These are phyloP conservation scores for Pseudocercospora vitis DNA, from an alignment of 2,329 filamentous ascomycete species.

Conservation along the genomic window DNA sequence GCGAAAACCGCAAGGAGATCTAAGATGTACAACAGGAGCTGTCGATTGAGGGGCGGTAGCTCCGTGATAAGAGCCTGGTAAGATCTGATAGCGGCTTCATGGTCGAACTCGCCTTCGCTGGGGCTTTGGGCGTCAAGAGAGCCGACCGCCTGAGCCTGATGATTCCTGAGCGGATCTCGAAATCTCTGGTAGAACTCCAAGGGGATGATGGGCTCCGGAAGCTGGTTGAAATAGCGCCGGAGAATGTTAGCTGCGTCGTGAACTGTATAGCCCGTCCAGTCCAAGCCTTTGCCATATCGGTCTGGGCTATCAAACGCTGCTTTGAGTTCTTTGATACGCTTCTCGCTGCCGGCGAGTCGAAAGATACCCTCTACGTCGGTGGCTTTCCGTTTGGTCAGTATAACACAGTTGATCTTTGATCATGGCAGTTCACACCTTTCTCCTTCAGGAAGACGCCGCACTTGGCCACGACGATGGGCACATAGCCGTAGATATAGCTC, in stretches of 20 bases:
- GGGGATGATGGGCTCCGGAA: constrained; percentile 95
- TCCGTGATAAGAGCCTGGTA: constrained; percentile 93
- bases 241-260: constrained; percentile 98
- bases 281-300: constrained; percentile 91
- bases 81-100: constrained; percentile 70
- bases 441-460: constrained; percentile 97
- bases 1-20: constrained; percentile 95
- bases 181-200: constrained; percentile 91
- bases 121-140: constrained; percentile 65
- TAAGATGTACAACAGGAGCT: constrained; percentile 91
- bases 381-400: constrained; percentile 56
- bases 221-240: constrained; percentile 89
- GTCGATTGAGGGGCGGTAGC: constrained; percentile 86
- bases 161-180: constrained; percentile 71
- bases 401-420: constrained; percentile 7
- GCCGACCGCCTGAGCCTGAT: constrained; percentile 69
- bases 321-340: constrained; percentile 96
- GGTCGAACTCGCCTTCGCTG: constrained; percentile 71
- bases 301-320: constrained; percentile 90
- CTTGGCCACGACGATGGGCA: constrained; percentile 97
- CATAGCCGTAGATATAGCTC: constrained; percentile 97
- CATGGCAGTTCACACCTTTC: constrained; percentile 68
- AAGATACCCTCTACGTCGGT: constrained; percentile 97
- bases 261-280: constrained; percentile 97
- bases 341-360: constrained; percentile 90